Base-by-base conservation (phyloP, 768 basidiomycete species). In the Podaxis rugospora region DNA sequence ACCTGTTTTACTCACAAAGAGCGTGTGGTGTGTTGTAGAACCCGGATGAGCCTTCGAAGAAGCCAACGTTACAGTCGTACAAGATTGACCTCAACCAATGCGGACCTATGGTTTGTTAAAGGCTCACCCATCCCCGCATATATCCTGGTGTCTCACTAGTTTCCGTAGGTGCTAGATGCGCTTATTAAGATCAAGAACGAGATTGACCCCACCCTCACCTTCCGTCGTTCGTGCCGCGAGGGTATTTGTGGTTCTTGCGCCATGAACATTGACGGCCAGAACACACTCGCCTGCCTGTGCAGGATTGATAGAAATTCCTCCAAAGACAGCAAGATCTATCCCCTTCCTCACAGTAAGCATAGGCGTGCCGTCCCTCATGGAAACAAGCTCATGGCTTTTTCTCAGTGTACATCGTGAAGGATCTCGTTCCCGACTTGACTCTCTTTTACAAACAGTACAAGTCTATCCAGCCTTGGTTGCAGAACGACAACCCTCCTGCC, bases 111-210 rank as follows among this genome's bases (percentile, higher is more conserved):
- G 88, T 87, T 65, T 57, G 56, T 49, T 59, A 1, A 3, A 4
- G 32, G 7, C 51, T 36, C 40, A n/a, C 37, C 14, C 51, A 37
- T 37, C 13, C 13, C 23, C 21, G 27, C 14, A 39, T 35, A 60
- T 62, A 52, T 37, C 52, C 54, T 46, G 57, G 64, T 52, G 18
- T 58, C 36, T 42, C 28, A 59, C 53, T 27, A 13, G 18, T 7
- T 54, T 62, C 7, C 14, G 11, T 51, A 88, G 88, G 74, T 95
- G 56, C 87, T 95, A 59, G 93, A 96, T 68, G 93, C 92, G 1
- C 86, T 95, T 67, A 97, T 98, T 78, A 98, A 98, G 78, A 98
- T 99, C 72, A 99, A 99, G 86, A 98, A 97, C 75, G 96, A 98
- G 74, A 70, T 96, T 28, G 97, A 98, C 78, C 92, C 96, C 2